Base-by-base conservation (phyloP, 768 basidiomycete genomes). In the Neoboletus magnificus region DNA sequence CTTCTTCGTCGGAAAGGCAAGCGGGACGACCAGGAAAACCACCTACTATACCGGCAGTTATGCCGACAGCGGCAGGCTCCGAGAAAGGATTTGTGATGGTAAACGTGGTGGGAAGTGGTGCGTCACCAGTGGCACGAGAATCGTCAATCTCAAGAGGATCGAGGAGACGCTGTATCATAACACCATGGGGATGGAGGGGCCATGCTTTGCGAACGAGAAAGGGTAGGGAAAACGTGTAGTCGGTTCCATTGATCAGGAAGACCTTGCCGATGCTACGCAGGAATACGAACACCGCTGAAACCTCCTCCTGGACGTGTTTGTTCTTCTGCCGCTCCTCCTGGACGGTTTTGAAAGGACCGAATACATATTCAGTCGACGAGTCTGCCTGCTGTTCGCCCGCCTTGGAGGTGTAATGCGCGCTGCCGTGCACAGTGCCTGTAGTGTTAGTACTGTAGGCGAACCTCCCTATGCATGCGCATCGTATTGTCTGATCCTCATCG, bases 121-220 rank as follows among this genome's bases (percentile, higher is more conserved):
- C 75, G 37, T 91, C 86, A 11, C 85, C 87, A 0, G 82, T 80
- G n/a, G 75, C 63, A 47, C 81, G 79, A 4, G 84, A 85, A 52
- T 91, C 89, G 18, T 80, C 76, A 6, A 86, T 65, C 66, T 93
- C 91, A 7, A 75, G 74, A 1, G 80, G 76, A 61, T 89, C 88
- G 46, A 91, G 74, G 5, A 82, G 81, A 27, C 91, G 78, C 62
- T 93, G 88, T 41, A 93, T 81, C 73, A 93, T 77, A 23, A 93
- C 80, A 1, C 91, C 91, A 59, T 89, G 85, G 1, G 91, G 91
- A 54, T 76, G 77, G 22, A 91, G 73, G 5, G 91, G 83, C 90
- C 89, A 92, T 1, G 87, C 91, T 57, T 77, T 82, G 36, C 86
- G 79, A 4, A 91, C 87, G 54, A 90, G 80, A 65, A 93, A 93